phyloP scores from a whole-genome alignment of 371 early-diverging fungal species.

The Coemansia linderi region DNA sequence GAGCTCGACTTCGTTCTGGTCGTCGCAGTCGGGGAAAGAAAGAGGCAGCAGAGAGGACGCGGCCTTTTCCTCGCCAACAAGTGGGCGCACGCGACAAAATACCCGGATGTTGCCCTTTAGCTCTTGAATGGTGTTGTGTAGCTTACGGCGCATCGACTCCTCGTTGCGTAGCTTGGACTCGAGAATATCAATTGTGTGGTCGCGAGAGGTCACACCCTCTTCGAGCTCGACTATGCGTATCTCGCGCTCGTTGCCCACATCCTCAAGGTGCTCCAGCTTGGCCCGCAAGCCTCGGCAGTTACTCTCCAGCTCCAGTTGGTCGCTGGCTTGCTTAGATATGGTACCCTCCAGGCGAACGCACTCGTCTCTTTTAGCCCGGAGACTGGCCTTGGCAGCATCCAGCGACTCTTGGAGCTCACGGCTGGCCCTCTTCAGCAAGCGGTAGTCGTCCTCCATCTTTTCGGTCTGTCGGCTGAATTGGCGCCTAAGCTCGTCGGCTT shows the following conservation, averaged over 20 bases:
- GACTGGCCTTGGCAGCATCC: slow-evolving; percentile 26
- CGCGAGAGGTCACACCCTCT: slow-evolving; percentile 50
- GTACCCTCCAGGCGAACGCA: slow-evolving; percentile 53
- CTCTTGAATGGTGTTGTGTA: slow-evolving; percentile 94
- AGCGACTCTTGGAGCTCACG: slow-evolving; percentile 52
- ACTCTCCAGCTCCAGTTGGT: slow-evolving; percentile 57
- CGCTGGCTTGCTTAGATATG: slow-evolving; percentile 58
- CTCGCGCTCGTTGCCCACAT: slow-evolving; percentile 55
- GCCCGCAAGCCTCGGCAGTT: slow-evolving; percentile 55
- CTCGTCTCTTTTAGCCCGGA: slow-evolving; percentile 51
- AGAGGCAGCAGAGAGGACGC: slow-evolving; percentile 35
- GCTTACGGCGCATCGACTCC: slow-evolving; percentile 74
- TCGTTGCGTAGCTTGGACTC: slow-evolving; percentile 71
- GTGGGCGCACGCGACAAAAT: slow-evolving; percentile 94
- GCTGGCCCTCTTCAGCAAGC: slow-evolving; percentile 52
- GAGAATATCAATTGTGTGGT: slow-evolving; percentile 54
- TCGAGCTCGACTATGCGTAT: slow-evolving; percentile 58
- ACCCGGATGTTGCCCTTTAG: slow-evolving; percentile 98
- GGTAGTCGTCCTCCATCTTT: slow-evolving; percentile 55
- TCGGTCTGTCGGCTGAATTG: slow-evolving; percentile 55
- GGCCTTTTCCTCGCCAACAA: slow-evolving; percentile 45
- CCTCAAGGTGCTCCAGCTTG: slow-evolving; percentile 60
- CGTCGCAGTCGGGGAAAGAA: slow-evolving; percentile 50
- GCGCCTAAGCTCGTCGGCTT: slow-evolving; percentile 52
- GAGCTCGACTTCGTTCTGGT: slow-evolving; percentile 62